A percentile compares a stretch with the other conserved stretches of the same genome.
Conservation (phyloP, 768 basidiomycete species). For the Trametes meyenii region DNA sequence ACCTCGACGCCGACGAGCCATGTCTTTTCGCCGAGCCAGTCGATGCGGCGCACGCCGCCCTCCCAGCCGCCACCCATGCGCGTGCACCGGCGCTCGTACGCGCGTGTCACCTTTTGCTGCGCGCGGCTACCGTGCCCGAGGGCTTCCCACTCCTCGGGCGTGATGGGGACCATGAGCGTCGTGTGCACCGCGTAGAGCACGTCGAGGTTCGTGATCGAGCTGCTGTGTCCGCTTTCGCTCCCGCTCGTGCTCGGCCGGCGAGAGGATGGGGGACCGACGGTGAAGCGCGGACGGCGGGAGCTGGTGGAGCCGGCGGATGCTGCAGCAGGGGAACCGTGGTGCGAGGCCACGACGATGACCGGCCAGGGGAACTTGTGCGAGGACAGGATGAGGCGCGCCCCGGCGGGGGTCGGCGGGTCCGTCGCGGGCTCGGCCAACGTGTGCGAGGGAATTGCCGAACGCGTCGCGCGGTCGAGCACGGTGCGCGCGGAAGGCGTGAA, state of each 20-base stretch:
- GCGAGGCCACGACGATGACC: constrained; percentile 47
- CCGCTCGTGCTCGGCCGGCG: constrained; percentile 25
- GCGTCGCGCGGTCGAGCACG: constrained; percentile 57
- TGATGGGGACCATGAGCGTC: constrained; percentile 57
- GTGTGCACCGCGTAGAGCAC: constrained; percentile 62
- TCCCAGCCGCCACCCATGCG: constrained; percentile 69
- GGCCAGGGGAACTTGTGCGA: constrained; percentile 66
- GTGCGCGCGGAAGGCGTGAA: constrained; percentile 60
- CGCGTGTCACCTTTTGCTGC: constrained; percentile 60
- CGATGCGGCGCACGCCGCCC: constrained; percentile 65
- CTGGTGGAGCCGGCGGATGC: neutral
- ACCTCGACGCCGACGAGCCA: constrained; percentile 63
- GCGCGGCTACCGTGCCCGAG: constrained; percentile 57
- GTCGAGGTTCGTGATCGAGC: constrained; percentile 60
- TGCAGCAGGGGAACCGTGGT: constrained; percentile 1
- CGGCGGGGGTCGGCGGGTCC: constrained; percentile 54
- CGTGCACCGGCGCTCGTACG: constrained; percentile 65
- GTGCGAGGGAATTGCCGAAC: constrained; percentile 53
- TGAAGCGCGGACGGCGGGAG: constrained; percentile 29
- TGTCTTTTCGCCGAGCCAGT: constrained; percentile 67
- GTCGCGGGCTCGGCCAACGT: constrained; percentile 67
- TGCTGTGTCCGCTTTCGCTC: constrained; percentile 8
- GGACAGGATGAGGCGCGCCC: constrained; percentile 51
- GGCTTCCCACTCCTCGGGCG: constrained; percentile 64
- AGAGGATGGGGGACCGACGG: constrained; percentile 33